Conservation (phyloP, 331 rosid genomes). For the Acacia pycnantha region DNA sequence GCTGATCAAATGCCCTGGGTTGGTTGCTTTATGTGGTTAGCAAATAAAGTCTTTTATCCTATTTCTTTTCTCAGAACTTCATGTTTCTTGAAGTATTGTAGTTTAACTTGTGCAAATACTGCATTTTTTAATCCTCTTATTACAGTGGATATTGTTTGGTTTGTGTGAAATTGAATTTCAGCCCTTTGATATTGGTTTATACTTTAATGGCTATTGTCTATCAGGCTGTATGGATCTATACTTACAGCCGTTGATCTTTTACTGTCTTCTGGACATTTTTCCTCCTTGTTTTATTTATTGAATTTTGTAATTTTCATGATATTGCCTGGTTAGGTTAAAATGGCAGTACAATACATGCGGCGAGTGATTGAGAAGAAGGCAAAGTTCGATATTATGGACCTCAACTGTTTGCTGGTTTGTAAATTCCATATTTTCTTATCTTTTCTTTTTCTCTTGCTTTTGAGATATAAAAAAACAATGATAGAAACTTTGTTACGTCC, state of each 20-base stretch:
- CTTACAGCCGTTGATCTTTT: constrained; percentile 7
- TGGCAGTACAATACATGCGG: constrained; percentile 97
- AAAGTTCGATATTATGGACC: constrained; percentile 89
- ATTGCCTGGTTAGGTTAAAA: constrained; percentile 73
- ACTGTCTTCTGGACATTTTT: not conserved
- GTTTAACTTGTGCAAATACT: not conserved
- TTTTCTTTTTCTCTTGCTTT: not conserved
- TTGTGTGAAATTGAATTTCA: constrained; percentile 10
- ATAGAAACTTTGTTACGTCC: constrained; percentile 6
- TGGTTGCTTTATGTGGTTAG: not conserved
- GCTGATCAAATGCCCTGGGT: constrained; percentile 3
- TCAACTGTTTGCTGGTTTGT: constrained; percentile 87
- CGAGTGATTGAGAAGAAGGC: constrained; percentile 94
- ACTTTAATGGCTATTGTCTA: not conserved
- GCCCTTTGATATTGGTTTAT: not conserved
- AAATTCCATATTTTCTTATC: not conserved
- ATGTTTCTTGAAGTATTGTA: not conserved
- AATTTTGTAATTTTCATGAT: constrained; percentile 26
- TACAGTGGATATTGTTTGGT: not conserved
- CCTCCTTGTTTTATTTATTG: constrained; percentile 12
- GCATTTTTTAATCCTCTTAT: not conserved
- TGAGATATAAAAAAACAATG: constrained; percentile 1
- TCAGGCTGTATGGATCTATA: constrained; percentile 9
- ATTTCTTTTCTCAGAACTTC: not conserved
- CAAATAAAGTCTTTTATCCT: not conserved